These are phyloP conservation scores for Elsinoe batatas DNA, from an alignment of 2,329 filamentous ascomycete species.

Conservation along the genomic window DNA sequence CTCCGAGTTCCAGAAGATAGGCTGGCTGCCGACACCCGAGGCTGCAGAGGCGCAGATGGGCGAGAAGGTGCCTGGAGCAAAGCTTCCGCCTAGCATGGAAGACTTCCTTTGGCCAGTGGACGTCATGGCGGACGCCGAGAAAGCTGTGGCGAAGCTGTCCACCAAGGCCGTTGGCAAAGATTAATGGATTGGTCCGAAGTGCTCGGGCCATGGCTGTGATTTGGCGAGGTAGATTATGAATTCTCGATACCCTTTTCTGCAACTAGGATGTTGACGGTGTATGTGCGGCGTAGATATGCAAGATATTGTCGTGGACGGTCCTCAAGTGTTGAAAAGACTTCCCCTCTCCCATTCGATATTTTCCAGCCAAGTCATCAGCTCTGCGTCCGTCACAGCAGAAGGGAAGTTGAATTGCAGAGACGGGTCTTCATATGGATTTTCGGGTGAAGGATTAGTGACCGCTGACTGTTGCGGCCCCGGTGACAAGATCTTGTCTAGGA, in stretches of 20 bases:
- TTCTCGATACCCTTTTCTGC: not conserved
- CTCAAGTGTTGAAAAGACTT: slow-evolving; percentile 19
- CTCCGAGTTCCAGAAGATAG: slow-evolving; percentile 1
- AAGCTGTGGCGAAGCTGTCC: not conserved
- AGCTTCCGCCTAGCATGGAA: not conserved
- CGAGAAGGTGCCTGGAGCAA: slow-evolving; percentile 2
- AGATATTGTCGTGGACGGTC: not conserved
- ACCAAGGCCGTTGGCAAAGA: not conserved
- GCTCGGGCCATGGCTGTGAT: not conserved
- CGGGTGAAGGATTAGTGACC: slow-evolving; percentile 8
- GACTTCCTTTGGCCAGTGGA: slow-evolving; percentile 11
- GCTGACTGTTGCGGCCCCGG: slow-evolving; percentile 18
- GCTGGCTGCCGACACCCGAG: not conserved
- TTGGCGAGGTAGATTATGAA: not conserved
- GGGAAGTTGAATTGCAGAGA: slow-evolving; percentile 27
- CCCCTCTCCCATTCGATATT: slow-evolving; percentile 34
- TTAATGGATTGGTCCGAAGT: not conserved
- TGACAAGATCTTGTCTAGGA: slow-evolving; percentile 35
- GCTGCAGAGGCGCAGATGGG: not conserved
- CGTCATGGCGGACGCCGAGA: slow-evolving; percentile 4
- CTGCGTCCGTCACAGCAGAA: slow-evolving; percentile 31
- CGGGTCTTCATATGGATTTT: slow-evolving; percentile 14
- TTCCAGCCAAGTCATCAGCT: slow-evolving; percentile 37
- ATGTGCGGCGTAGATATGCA: not conserved
- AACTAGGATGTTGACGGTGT: not conserved